A percentile compares a stretch with the other conserved stretches of the same genome.
Evolutionary conservation across 176 grass and related monocot genomes (phyloP).

Genomic region (Saccharum officinarum): DNA sequence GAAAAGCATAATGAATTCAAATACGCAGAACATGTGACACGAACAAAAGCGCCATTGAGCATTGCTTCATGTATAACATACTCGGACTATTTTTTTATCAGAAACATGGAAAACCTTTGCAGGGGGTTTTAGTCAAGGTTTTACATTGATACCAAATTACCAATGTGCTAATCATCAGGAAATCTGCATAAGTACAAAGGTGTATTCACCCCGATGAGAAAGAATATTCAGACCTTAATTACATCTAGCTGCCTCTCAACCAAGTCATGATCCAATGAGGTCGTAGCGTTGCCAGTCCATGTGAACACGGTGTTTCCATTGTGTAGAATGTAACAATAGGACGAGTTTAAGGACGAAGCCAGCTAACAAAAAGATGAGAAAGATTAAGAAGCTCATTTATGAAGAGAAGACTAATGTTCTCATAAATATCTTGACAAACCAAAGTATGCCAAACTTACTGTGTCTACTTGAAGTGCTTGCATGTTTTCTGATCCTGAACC

Average conservation of each 20-base stretch:
- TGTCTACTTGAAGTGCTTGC: conserved; percentile 96
- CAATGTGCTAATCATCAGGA: not conserved
- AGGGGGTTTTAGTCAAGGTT: not conserved
- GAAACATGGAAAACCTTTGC: conserved; percentile 2
- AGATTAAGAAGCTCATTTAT: conserved; percentile 26
- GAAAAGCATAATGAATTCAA: not conserved
- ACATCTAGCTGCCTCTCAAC: conserved; percentile 93
- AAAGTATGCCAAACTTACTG: conserved; percentile 50
- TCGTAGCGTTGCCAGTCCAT: conserved; percentile 71
- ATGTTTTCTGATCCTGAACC: conserved; percentile 92
- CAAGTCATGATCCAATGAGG: conserved; percentile 80
- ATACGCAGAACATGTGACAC: not conserved
- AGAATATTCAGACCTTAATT: conserved; percentile 73
- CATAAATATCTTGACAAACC: conserved; percentile 4
- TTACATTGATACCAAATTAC: not conserved
- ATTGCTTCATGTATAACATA: not conserved
- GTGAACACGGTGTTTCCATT: conserved; percentile 79
- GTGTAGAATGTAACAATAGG: conserved; percentile 91
- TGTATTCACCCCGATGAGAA: conserved; percentile 3
- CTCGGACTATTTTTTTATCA: not conserved
- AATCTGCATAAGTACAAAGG: conserved; percentile 1
- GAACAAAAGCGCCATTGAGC: not conserved
- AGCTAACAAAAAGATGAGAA: conserved; percentile 52
- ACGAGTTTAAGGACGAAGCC: conserved; percentile 86
- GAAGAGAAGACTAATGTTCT: conserved; percentile 18